These are phyloP conservation scores for Morella rubra DNA, from an alignment of 306 rosid genomes.

Conservation along the genomic window DNA sequence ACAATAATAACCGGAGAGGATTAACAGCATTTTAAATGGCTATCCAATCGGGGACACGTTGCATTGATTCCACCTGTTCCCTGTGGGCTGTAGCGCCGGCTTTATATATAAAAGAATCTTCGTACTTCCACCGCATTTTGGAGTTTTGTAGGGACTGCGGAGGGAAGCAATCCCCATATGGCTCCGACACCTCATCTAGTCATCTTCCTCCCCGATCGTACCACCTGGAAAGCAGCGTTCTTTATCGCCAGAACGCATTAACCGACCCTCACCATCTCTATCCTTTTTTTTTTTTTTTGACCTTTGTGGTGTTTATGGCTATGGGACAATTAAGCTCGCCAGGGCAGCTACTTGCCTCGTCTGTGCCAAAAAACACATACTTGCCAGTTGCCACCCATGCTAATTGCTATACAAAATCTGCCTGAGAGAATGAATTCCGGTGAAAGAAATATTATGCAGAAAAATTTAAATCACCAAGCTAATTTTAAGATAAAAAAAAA, in stretches of 20 bases:
- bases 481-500: too few relatives aligned
- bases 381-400: neutral
- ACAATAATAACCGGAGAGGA: too few relatives aligned
- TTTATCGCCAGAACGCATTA: too few relatives aligned
- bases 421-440: too few relatives aligned
- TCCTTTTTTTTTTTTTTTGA: too few relatives aligned
- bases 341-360: neutral
- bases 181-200: neutral
- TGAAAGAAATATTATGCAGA: too few relatives aligned
- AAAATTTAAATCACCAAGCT: too few relatives aligned
- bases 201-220: neutral
- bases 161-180: neutral
- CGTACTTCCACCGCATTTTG: neutral
- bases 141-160: neutral
- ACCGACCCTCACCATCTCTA: too few relatives aligned
- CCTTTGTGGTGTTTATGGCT: too few relatives aligned
- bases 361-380: neutral
- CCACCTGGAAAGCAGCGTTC: neutral
- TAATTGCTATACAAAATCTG: too few relatives aligned
- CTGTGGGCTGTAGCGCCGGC: constrained; percentile 7
- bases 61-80: neutral
- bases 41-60: constrained; percentile 3
- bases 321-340: too few relatives aligned
- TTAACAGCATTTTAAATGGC: neutral
- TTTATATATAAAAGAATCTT: constrained; percentile 4